Conservation (phyloP, 2,329 filamentous ascomycete genomes). For the Fusarium luffae region DNA sequence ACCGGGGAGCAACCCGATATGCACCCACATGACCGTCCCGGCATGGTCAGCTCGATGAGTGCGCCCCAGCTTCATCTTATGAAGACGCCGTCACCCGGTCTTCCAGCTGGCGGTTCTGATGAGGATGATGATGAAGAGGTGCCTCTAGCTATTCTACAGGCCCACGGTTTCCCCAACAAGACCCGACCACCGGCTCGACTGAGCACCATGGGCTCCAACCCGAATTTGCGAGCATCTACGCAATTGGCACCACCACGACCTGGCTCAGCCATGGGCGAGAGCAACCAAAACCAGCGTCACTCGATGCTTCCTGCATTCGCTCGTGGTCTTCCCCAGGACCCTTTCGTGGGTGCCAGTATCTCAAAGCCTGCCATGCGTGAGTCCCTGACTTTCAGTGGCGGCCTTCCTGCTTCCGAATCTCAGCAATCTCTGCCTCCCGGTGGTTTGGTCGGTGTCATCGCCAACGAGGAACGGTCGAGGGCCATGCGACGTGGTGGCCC, state of each 20-base stretch:
- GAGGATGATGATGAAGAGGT: constrained; percentile 93
- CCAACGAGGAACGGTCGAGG: constrained; percentile 81
- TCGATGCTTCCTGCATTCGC: constrained; percentile 81
- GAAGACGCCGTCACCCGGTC: constrained; percentile 53
- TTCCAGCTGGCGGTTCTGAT: constrained; percentile 67
- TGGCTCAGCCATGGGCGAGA: constrained; percentile 67
- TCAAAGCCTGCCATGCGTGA: constrained; percentile 79
- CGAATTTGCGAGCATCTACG: constrained; percentile 72
- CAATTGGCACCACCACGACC: constrained; percentile 58
- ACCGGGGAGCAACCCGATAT: constrained; percentile 72
- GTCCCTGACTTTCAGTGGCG: constrained; percentile 75
- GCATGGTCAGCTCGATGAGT: constrained; percentile 68
- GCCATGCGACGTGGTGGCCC: constrained; percentile 84
- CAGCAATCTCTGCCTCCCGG: constrained; percentile 68
- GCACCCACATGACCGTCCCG: constrained; percentile 60
- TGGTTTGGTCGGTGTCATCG: constrained; percentile 88
- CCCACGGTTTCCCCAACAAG: constrained; percentile 87
- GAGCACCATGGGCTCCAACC: constrained; percentile 73
- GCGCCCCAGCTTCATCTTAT: constrained; percentile 66
- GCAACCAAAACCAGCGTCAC: constrained; percentile 46
- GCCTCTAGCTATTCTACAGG: constrained; percentile 85
- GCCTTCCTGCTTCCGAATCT: constrained; percentile 55
- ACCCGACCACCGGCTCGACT: constrained; percentile 78
- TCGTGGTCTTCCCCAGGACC: constrained; percentile 82
- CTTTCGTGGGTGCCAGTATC: constrained; percentile 82